Conservation (phyloP, 306 rosid genomes). For the Vigna unguiculata region DNA sequence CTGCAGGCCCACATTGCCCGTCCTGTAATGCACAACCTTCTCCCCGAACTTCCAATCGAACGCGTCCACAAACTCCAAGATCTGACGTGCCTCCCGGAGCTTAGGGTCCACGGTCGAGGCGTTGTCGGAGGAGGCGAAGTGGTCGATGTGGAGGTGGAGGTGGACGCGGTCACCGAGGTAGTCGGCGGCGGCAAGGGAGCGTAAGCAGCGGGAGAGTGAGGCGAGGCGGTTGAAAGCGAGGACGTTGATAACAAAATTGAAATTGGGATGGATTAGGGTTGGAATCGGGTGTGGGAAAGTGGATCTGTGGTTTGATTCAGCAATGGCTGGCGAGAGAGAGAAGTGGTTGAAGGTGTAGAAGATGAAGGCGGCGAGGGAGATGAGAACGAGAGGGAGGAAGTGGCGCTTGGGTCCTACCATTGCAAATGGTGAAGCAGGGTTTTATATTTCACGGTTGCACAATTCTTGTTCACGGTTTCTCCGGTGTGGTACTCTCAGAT, state of each 20-base stretch:
- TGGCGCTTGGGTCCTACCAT: constrained; percentile 77
- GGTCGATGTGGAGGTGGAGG: constrained; percentile 83
- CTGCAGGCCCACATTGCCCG: constrained; percentile 81
- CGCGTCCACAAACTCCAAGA: constrained; percentile 69
- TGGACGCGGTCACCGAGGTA: constrained; percentile 81
- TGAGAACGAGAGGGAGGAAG: constrained; percentile 62
- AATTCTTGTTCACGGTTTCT: constrained; percentile 91
- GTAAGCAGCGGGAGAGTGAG: constrained; percentile 82
- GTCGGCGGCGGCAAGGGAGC: constrained; percentile 81
- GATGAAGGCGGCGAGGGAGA: constrained; percentile 59
- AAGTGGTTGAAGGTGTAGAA: constrained; percentile 60
- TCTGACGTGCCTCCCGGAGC: constrained; percentile 62
- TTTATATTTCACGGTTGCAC: constrained; percentile 91
- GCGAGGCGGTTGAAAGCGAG: constrained; percentile 83
- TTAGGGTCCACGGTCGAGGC: constrained; percentile 48
- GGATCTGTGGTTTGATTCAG: constrained; percentile 53
- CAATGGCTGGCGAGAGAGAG: constrained; percentile 56
- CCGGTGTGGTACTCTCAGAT: constrained; percentile 84
- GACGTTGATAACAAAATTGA: constrained; percentile 72
- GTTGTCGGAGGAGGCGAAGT: constrained; percentile 44
- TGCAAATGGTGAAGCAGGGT: constrained; percentile 88
- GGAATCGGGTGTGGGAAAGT: constrained; percentile 40
- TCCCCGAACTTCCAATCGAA: constrained; percentile 83
- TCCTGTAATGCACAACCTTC: constrained; percentile 80
- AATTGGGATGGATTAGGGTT: constrained; percentile 41